A percentile compares a stretch with the other conserved stretches of the same genome.
phyloP scores from a whole-genome alignment of 1,284 basidiomycete species.

The Moesziomyces sp. region DNA sequence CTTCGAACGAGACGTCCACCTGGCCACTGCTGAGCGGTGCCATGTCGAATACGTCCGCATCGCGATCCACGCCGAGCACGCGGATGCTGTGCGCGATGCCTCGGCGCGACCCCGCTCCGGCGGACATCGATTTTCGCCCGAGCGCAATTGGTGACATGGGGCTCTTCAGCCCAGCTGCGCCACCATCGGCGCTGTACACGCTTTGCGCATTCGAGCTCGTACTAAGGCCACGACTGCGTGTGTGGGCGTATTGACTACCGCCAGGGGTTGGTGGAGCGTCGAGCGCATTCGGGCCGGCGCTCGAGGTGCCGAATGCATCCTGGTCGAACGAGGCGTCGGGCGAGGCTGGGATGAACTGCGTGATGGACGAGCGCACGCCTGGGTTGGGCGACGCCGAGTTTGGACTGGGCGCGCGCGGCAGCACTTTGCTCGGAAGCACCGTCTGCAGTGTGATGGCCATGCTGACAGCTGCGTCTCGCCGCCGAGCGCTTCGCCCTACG shows the following conservation, averaged over 20 bases:
- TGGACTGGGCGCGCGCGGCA: slow-evolving; percentile 37
- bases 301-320: neutral
- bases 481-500: neutral
- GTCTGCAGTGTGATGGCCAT: slow-evolving; percentile 44
- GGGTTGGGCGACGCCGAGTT: slow-evolving; percentile 38
- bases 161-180: slow-evolving; percentile 1
- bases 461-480: neutral
- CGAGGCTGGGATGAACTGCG: slow-evolving; percentile 43
- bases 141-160: neutral
- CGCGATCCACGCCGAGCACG: slow-evolving; percentile 28
- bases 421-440: slow-evolving; percentile 32
- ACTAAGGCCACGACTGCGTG: neutral
- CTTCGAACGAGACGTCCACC: slow-evolving; percentile 47
- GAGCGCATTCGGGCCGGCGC: neutral
- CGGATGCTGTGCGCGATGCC: slow-evolving; percentile 43
- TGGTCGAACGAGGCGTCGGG: slow-evolving; percentile 23
- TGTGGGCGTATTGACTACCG: neutral
- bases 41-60: slow-evolving; percentile 24
- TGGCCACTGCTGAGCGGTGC: slow-evolving; percentile 37
- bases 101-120: slow-evolving; percentile 24
- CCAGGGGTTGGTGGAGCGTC: neutral
- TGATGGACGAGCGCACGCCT: slow-evolving; percentile 36
- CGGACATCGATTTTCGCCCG: slow-evolving; percentile 26
- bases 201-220: neutral
- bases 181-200: neutral